Evolutionary conservation across 1,284 basidiomycete genomes (phyloP).

Genomic region (Quambalaria eucalypti): DNA sequence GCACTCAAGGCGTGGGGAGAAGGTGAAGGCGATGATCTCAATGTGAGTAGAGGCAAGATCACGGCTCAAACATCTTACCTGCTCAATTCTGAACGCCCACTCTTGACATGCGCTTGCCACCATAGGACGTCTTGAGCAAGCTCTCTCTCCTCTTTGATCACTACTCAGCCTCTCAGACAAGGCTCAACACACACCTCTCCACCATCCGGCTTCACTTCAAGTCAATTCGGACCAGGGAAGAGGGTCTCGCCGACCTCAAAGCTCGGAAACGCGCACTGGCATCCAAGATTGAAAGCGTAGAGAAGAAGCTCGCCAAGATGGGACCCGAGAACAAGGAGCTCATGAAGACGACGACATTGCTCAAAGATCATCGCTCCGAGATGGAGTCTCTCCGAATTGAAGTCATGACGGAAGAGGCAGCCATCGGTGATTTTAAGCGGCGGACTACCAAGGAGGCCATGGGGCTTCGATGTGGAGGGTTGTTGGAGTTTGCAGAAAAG

Average conservation of each 20-base stretch:
- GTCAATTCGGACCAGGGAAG: slow-evolving; percentile 70
- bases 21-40: slow-evolving; percentile 78
- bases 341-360: slow-evolving; percentile 62
- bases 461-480: slow-evolving; percentile 75
- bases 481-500: slow-evolving; percentile 78
- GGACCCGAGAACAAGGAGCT: slow-evolving; percentile 77
- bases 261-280: slow-evolving; percentile 61
- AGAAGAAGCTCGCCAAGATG: slow-evolving; percentile 85
- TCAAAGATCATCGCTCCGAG: slow-evolving; percentile 67
- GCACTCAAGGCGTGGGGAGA: slow-evolving; percentile 68
- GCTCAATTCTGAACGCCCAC: neutral
- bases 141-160: slow-evolving; percentile 64
- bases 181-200: slow-evolving; percentile 66
- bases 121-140: slow-evolving; percentile 66
- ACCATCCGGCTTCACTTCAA: slow-evolving; percentile 58
- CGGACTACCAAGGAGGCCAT: slow-evolving; percentile 62
- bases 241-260: slow-evolving; percentile 68
- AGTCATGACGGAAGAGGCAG: slow-evolving; percentile 73
- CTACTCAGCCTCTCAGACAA: slow-evolving; percentile 61
- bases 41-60: slow-evolving; percentile 51
- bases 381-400: slow-evolving; percentile 68
- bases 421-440: slow-evolving; percentile 76
- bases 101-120: neutral
- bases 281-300: slow-evolving; percentile 71
- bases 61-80: neutral